A percentile compares a stretch with the other conserved stretches of the same genome.
phyloP scores from a whole-genome alignment of 108 stramenopile genomes.

The Nitzschia sp. region DNA sequence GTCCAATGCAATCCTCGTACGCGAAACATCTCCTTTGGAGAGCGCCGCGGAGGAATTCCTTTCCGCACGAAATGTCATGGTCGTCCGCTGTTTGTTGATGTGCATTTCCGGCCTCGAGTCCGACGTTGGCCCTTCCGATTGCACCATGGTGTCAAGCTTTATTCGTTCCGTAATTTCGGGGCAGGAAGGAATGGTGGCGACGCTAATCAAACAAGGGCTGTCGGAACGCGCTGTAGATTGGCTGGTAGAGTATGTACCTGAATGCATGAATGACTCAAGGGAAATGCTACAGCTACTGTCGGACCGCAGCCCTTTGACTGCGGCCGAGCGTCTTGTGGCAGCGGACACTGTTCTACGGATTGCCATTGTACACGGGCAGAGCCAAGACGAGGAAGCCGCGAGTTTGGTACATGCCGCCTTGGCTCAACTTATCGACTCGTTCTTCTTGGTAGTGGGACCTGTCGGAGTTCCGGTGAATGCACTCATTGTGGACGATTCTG shows the following conservation, averaged over 20 bases:
- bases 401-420: constrained; percentile 46
- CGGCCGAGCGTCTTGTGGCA: constrained; percentile 55
- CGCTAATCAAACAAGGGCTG: constrained; percentile 65
- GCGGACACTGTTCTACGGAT: constrained; percentile 66
- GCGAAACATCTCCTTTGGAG: constrained; percentile 18
- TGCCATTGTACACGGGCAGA: constrained; percentile 48
- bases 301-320: constrained; percentile 50
- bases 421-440: constrained; percentile 57
- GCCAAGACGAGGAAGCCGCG: constrained; percentile 46
- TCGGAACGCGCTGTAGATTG: constrained; percentile 56
- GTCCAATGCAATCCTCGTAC: constrained; percentile 49
- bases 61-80: constrained; percentile 50
- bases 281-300: constrained; percentile 45
- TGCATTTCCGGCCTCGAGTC: constrained; percentile 27
- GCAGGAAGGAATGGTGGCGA: constrained; percentile 56
- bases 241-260: constrained; percentile 71
- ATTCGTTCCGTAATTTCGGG: constrained; percentile 48
- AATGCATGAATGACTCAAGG: constrained; percentile 56
- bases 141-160: constrained; percentile 48
- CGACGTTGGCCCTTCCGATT: constrained; percentile 26
- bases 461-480: constrained; percentile 77
- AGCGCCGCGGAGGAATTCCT: constrained; percentile 47
- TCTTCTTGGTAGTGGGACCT: constrained; percentile 68
- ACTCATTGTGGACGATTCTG: constrained; percentile 49
- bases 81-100: constrained; percentile 59